Evolutionary conservation across 345 rosid genomes (phyloP), one percentile per base, ranked within the genome.

Genomic region (Combretum micranthum): DNA sequence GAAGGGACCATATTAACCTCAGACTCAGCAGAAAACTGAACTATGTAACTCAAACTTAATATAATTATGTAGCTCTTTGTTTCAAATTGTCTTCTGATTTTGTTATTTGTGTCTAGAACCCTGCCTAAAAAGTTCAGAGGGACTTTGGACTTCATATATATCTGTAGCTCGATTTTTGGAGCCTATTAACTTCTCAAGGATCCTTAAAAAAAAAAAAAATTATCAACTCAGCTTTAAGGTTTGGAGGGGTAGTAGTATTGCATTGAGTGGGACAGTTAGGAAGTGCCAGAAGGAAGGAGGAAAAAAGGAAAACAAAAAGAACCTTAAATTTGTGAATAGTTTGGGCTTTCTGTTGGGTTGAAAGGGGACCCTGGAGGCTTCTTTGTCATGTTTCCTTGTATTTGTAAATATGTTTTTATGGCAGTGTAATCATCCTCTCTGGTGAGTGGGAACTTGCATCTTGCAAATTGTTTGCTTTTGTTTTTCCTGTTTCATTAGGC

Each of bases 1-100:
- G 86, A 88, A 65, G 84, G 74, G 58, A 69, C 71, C n/a, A 26
- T 77, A 52, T 66, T 78, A 61, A 80, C 73, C 71, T 84, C 82
- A 17, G 85, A 72, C 32, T 60, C 81, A 17, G 70, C 79, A 18
- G 83, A 74, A 55, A 72, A 69, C 68, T 85, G 71, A 81, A 48
- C 15, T 18, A 18, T 19, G 62, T 20, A 17, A 3, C 3, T 13
- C 47, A 45, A 6, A 37, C 46, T 5, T 3, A 18, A 16, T 37
- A 16, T 25, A 19, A 12, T 23, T 22, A n/a, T 20, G n/a, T 25
- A 9, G 13, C 39, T 47, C 57, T 48, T 15, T 21, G 21, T 52
- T 45, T 26, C 47, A 20, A 55, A 16, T 59, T 45, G 57, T 65
- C 51, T 18, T 49, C 43, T 42, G 26, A 47, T 47, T 56, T 57